These are phyloP conservation scores for Naganishia sp. DNA, from an alignment of 1,284 basidiomycete species.

Conservation along the genomic window DNA sequence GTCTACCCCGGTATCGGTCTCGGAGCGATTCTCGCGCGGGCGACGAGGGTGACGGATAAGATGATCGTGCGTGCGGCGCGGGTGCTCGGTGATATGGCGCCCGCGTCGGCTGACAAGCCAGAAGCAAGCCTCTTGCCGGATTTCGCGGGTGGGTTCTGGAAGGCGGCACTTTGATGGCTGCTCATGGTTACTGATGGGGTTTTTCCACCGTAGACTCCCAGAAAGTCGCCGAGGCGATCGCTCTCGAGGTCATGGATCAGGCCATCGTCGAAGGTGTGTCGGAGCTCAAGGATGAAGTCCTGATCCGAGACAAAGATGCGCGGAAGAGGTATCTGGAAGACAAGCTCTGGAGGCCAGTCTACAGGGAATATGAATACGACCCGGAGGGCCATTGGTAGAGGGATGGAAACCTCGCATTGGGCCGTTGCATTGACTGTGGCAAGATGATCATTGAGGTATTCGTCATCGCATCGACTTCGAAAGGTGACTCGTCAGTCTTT, in stretches of 20 bases:
- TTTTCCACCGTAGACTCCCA: constrained; percentile 65
- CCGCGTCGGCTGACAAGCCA: constrained; percentile 64
- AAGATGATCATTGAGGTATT: too few relatives aligned
- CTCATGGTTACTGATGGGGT: background rate
- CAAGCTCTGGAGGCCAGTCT: constrained; percentile 57
- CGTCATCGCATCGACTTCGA: too few relatives aligned
- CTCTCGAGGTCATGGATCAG: constrained; percentile 72
- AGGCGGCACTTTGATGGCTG: background rate
- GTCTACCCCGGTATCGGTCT: constrained; percentile 77
- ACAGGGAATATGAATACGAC: constrained; percentile 67
- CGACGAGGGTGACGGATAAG: constrained; percentile 43
- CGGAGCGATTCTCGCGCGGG: constrained; percentile 61
- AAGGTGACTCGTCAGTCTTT: too few relatives aligned
- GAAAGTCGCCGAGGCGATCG: constrained; percentile 71
- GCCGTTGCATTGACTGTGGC: background rate
- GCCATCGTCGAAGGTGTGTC: constrained; percentile 71
- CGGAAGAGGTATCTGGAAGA: constrained; percentile 58
- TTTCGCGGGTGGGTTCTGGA: constrained; percentile 43
- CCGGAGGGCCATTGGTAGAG: constrained; percentile 50
- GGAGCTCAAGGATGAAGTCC: constrained; percentile 54
- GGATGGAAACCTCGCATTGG: background rate
- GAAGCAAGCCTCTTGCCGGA: constrained; percentile 58
- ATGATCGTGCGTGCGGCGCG: constrained; percentile 74
- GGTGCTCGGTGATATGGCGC: constrained; percentile 67
- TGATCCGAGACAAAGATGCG: constrained; percentile 59